A percentile compares a stretch with the other conserved stretches of the same genome.
Conservation (phyloP, 805 yeast species). For the Grigorovia humatica region DNA sequence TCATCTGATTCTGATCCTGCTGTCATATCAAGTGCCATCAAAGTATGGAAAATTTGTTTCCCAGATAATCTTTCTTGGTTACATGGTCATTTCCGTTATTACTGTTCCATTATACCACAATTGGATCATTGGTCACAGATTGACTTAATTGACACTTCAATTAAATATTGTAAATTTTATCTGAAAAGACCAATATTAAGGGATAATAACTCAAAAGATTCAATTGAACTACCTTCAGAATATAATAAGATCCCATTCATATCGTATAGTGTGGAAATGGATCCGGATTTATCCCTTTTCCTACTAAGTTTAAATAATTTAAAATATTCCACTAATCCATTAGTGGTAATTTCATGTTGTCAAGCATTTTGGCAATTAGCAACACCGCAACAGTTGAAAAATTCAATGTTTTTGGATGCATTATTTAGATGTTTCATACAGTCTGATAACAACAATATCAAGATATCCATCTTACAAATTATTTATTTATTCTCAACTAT, state of each 20-base stretch:
- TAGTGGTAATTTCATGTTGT: conserved; percentile 51
- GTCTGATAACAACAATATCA: conserved; percentile 27
- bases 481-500: conserved; percentile 29
- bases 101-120: conserved; percentile 36
- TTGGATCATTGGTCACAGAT: conserved; percentile 71
- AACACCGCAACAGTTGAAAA: conserved; percentile 42
- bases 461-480: conserved; percentile 36
- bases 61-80: conserved; percentile 52
- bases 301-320: conserved; percentile 38
- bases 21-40: conserved; percentile 64
- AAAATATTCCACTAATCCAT: conserved; percentile 42
- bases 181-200: conserved; percentile 43
- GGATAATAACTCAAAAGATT: conserved; percentile 21
- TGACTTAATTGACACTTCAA: conserved; percentile 47
- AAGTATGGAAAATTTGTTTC: conserved; percentile 42
- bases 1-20: conserved; percentile 53
- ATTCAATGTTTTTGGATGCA: conserved; percentile 39
- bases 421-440: conserved; percentile 35
- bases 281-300: conserved; percentile 50
- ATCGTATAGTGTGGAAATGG: conserved; percentile 34
- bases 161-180: conserved; percentile 54
- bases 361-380: conserved; percentile 49
- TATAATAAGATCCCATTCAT: conserved; percentile 32
- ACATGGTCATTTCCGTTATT: conserved; percentile 59
- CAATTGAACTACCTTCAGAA: conserved; percentile 33